phyloP scores from a whole-genome alignment of 345 rosid genomes.

The Arabidopsis suecica region DNA sequence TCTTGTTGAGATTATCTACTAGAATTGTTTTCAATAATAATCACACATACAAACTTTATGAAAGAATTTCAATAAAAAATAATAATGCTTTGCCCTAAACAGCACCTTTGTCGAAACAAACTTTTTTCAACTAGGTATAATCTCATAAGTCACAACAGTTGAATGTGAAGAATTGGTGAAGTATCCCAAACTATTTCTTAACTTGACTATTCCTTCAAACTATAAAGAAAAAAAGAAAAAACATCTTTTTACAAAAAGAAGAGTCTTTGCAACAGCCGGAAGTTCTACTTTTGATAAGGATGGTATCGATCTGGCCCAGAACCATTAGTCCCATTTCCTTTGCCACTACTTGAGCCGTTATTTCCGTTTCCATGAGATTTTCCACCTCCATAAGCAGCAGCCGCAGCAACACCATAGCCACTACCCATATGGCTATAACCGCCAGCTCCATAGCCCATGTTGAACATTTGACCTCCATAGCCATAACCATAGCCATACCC shows the following conservation, averaged over 20 bases:
- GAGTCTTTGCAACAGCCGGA: slow-evolving; percentile 27
- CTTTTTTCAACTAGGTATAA: slow-evolving; percentile 1
- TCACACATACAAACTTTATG: slow-evolving; percentile 20
- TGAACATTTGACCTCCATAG: slow-evolving; percentile 50
- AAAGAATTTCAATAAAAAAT: slow-evolving; percentile 28
- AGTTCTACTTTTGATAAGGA: slow-evolving; percentile 62
- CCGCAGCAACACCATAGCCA: slow-evolving; percentile 48
- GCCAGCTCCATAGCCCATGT: slow-evolving; percentile 45
- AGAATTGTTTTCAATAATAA: background rate
- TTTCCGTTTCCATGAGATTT: slow-evolving; percentile 49
- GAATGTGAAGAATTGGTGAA: slow-evolving; percentile 35
- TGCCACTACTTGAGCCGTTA: slow-evolving; percentile 51
- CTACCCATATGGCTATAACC: slow-evolving; percentile 53
- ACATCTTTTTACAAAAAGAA: slow-evolving; percentile 29
- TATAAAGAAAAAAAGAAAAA: background rate
- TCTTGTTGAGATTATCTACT: background rate
- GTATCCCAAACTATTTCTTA: slow-evolving; percentile 31
- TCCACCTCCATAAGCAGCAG: slow-evolving; percentile 52
- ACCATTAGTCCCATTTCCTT: slow-evolving; percentile 56
- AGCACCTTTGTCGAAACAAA: slow-evolving; percentile 20
- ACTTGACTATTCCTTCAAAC: slow-evolving; percentile 24
- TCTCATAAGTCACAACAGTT: slow-evolving; percentile 19
- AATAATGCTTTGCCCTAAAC: background rate
- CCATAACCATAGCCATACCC: slow-evolving; percentile 61
- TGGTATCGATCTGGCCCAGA: slow-evolving; percentile 59